These are phyloP conservation scores for Colletotrichum tropicicola DNA, from an alignment of 2,329 filamentous ascomycete species.

Conservation along the genomic window DNA sequence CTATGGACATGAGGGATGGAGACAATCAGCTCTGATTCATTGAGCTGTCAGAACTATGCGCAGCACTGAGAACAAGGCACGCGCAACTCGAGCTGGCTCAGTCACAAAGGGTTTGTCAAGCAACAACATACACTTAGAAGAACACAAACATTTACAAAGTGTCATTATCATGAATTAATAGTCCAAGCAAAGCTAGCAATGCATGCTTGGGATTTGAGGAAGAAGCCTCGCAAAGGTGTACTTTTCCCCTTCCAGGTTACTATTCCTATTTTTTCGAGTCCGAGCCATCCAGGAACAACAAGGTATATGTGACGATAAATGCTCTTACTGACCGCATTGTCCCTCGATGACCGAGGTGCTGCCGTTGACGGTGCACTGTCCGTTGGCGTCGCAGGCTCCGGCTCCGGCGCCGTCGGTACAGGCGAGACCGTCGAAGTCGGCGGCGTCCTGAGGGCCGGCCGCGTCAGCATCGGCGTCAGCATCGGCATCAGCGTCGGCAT, in stretches of 20 bases:
- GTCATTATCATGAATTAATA: neutral
- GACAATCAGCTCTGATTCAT: neutral
- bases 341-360: slow-evolving; percentile 5
- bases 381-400: slow-evolving; percentile 12
- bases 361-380: slow-evolving; percentile 24
- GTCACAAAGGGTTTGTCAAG: neutral
- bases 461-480: neutral
- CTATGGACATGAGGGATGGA: too few species aligned
- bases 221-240: neutral
- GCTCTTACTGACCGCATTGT: slow-evolving; percentile 10
- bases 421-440: slow-evolving; percentile 19
- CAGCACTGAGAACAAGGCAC: neutral
- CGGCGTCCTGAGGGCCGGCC: neutral
- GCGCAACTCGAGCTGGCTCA: neutral
- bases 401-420: slow-evolving; percentile 20
- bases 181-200: neutral
- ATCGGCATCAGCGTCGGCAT: neutral
- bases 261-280: too few species aligned
- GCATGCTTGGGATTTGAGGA: neutral
- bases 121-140: neutral
- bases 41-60: neutral
- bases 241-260: too few species aligned
- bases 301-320: neutral
- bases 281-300: too few species aligned
- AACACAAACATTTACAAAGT: neutral